phyloP scores from a whole-genome alignment of 2,329 filamentous ascomycete genomes.

The Alternaria dauci region DNA sequence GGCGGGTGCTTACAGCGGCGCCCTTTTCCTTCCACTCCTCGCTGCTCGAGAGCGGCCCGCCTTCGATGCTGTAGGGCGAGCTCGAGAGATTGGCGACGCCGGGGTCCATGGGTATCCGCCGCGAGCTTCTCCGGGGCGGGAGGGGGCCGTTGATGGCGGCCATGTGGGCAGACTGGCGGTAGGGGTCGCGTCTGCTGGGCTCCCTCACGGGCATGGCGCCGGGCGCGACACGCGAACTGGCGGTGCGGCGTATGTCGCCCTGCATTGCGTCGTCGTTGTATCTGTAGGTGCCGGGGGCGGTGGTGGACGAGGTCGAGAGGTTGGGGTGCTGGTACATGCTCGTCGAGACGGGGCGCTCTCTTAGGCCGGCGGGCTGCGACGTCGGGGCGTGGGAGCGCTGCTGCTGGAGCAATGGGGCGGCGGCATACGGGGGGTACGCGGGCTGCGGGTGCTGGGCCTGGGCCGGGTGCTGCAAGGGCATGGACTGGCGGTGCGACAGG shows the following conservation, averaged over 20 bases:
- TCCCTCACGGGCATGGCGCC: constrained; percentile 72
- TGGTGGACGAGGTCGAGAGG: constrained; percentile 56
- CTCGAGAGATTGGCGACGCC: constrained; percentile 37
- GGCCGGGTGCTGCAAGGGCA: constrained; percentile 54
- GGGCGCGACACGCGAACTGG: constrained; percentile 69
- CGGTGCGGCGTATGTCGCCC: constrained; percentile 58
- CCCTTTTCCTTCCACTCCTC: constrained; percentile 97
- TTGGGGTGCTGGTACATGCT: constrained; percentile 60
- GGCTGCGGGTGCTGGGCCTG: constrained; percentile 51
- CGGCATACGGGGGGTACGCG: constrained; percentile 42
- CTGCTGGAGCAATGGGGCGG: constrained; percentile 35
- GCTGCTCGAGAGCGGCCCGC: constrained; percentile 69
- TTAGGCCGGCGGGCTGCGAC: constrained; percentile 34
- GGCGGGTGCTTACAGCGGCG: constrained; percentile 82
- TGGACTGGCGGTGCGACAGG: constrained; percentile 54
- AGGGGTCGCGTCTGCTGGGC: constrained; percentile 72
- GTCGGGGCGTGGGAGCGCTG: constrained; percentile 39
- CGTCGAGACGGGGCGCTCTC: constrained; percentile 54
- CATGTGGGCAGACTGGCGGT: constrained; percentile 66
- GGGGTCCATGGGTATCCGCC: constrained; percentile 68
- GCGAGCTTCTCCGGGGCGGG: constrained; percentile 79
- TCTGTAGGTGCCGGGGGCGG: constrained; percentile 54
- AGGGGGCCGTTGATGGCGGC: constrained; percentile 67
- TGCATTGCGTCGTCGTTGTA: constrained; percentile 57
- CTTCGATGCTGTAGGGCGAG: constrained; percentile 63